Conservation (phyloP, 1,284 basidiomycete genomes). For the Mycena sp. region DNA sequence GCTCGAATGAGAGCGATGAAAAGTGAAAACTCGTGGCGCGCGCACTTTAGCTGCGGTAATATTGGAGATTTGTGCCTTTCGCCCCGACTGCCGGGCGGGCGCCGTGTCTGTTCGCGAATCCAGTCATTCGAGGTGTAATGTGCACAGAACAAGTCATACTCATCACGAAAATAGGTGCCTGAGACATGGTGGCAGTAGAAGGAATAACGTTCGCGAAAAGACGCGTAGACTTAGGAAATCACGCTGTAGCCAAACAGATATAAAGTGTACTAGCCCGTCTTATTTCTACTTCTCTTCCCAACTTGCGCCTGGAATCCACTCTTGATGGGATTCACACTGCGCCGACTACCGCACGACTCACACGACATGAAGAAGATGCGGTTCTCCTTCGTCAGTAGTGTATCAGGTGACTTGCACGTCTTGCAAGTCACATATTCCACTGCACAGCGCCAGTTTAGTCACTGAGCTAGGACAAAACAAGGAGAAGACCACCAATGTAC, state of each 20-base stretch:
- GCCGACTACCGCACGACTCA: slow-evolving; percentile 91
- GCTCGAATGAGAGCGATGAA: slow-evolving; percentile 23
- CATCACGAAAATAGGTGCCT: slow-evolving; percentile 81
- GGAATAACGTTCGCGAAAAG: slow-evolving; percentile 18
- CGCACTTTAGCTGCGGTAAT: slow-evolving; percentile 96
- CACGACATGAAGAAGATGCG: slow-evolving; percentile 99
- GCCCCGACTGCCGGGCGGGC: slow-evolving; percentile 91
- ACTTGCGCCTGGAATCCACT: slow-evolving; percentile 99
- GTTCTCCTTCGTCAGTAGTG: slow-evolving; percentile 96
- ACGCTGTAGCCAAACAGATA: slow-evolving; percentile 7
- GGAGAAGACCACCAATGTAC: slow-evolving; percentile 84
- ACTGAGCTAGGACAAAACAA: background rate
- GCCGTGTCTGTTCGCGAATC: slow-evolving; percentile 74
- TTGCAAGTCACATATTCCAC: slow-evolving; percentile 99
- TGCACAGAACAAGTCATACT: slow-evolving; percentile 50
- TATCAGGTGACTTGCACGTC: slow-evolving; percentile 99
- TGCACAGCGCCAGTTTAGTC: slow-evolving; percentile 41
- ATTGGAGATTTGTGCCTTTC: slow-evolving; percentile 97
- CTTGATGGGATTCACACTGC: slow-evolving; percentile 97
- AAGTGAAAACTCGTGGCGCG: slow-evolving; percentile 32
- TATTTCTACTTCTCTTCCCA: slow-evolving; percentile 83
- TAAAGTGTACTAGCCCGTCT: slow-evolving; percentile 51
- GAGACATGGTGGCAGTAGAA: slow-evolving; percentile 48
- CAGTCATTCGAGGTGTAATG: background rate
- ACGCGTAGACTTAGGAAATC: slow-evolving; percentile 20